These are phyloP conservation scores for Nyctanthes arbortristis DNA, from an alignment of 257 asterid species.

Conservation along the genomic window DNA sequence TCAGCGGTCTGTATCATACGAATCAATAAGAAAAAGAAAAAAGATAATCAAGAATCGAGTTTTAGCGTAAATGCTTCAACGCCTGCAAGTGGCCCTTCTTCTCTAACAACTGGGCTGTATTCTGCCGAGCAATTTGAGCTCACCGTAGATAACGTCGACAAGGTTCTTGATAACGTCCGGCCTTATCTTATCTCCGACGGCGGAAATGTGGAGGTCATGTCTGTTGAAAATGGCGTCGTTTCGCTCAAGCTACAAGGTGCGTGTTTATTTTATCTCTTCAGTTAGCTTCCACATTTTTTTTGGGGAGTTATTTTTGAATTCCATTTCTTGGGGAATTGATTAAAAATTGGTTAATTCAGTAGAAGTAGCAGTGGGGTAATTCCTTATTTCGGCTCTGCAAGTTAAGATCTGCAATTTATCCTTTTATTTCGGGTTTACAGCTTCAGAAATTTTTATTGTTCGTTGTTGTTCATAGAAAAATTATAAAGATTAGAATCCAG, in stretches of 20 bases:
- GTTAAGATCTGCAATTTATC: not conserved
- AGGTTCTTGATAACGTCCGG: slow-evolving; percentile 81
- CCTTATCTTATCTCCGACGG: slow-evolving; percentile 95
- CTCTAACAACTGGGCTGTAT: slow-evolving; percentile 44
- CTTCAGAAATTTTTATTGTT: not conserved
- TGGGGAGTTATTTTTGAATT: too few relatives aligned
- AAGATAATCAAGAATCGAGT: not conserved
- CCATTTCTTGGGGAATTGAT: not conserved
- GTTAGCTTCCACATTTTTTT: too few relatives aligned
- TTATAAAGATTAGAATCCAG: not conserved
- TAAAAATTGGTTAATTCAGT: not conserved
- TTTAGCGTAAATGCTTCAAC: not conserved
- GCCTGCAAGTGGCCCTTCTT: slow-evolving; percentile 35
- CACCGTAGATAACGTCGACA: slow-evolving; percentile 69
- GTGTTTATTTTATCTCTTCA: not conserved
- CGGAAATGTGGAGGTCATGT: slow-evolving; percentile 80
- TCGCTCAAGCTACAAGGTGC: slow-evolving; percentile 84
- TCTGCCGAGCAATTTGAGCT: slow-evolving; percentile 81
- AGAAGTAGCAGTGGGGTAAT: not conserved
- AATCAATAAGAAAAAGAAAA: not conserved
- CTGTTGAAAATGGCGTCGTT: slow-evolving; percentile 80
- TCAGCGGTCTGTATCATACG: not conserved
- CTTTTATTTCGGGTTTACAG: not conserved
- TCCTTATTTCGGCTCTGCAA: not conserved
- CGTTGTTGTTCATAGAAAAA: not conserved